Evolutionary conservation across 805 yeast species (phyloP).

Genomic region (Lachancea nothofagi): DNA sequence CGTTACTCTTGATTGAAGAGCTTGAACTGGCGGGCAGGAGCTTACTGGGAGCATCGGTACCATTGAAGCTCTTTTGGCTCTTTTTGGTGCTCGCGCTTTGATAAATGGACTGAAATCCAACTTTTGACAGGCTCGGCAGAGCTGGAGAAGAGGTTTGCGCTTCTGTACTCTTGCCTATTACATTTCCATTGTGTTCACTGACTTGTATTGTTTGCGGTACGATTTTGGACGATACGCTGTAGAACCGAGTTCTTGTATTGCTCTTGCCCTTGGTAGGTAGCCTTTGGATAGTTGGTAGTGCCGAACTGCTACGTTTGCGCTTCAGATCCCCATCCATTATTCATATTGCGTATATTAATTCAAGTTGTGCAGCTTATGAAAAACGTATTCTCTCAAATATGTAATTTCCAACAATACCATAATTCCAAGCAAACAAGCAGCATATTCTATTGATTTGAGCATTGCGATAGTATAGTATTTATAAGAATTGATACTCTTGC

Average conservation of each 20-base stretch:
- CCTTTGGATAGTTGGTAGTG: conserved; percentile 7
- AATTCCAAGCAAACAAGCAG: too few species aligned
- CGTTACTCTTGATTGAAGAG: conserved; percentile 6
- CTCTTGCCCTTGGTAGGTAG: not conserved
- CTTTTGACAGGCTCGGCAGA: conserved; percentile 21
- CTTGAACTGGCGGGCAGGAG: conserved; percentile 6
- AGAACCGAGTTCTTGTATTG: conserved; percentile 14
- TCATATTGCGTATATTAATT: not conserved
- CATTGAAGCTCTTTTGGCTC: conserved; percentile 18
- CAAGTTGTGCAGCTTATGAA: not conserved
- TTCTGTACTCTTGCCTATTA: not conserved
- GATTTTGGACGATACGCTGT: conserved; percentile 29
- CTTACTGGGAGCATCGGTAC: conserved; percentile 1
- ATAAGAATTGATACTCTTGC: too few species aligned
- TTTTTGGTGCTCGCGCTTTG: conserved; percentile 20
- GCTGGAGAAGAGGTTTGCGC: conserved; percentile 8
- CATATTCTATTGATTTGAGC: too few species aligned
- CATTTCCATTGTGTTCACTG: not conserved
- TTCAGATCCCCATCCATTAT: conserved; percentile 3
- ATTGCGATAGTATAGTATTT: too few species aligned
- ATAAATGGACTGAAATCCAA: conserved; percentile 29
- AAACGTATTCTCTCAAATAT: not conserved
- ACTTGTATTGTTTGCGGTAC: conserved; percentile 26
- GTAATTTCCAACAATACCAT: too few species aligned
- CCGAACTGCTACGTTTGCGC: conserved; percentile 10